These are phyloP conservation scores for Populus davidiana DNA, from an alignment of 345 rosid species.

Conservation along the genomic window DNA sequence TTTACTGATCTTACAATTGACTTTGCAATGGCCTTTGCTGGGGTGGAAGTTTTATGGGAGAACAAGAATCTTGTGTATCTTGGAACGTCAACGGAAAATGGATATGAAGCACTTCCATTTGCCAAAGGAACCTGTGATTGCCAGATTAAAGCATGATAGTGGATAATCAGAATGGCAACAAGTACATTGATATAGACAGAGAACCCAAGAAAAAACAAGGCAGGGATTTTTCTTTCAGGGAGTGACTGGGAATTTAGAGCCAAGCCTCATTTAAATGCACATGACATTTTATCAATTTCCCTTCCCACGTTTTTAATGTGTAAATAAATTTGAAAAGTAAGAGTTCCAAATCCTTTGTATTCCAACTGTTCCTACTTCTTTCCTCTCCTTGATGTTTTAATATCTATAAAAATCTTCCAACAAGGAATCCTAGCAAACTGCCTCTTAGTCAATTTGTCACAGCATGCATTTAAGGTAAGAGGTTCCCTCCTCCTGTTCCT, in stretches of 20 bases:
- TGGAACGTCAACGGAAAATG: conserved; percentile 91
- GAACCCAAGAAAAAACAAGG: not conserved
- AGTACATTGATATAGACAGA: not conserved
- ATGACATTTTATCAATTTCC: not conserved
- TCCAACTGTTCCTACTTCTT: not conserved
- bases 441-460: not conserved
- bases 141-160: conserved; percentile 11
- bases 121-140: conserved; percentile 90
- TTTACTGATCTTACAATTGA: conserved; percentile 64
- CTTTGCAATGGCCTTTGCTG: conserved; percentile 85
- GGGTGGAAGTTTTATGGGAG: conserved; percentile 71
- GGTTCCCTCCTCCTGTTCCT: not conserved
- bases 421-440: not conserved
- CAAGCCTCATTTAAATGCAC: conserved; percentile 1
- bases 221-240: not conserved
- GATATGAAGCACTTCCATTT: conserved; percentile 91
- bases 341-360: not conserved
- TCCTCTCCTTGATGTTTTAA: not conserved
- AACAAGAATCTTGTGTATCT: conserved; percentile 91
- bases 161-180: conserved; percentile 1
- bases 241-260: not conserved
- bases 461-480: not conserved
- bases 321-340: not conserved
- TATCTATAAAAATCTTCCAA: not conserved
- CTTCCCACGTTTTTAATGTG: not conserved